Evolutionary conservation across 2,329 filamentous ascomycete species (phyloP).

Genomic region (Ophiostoma sp.): DNA sequence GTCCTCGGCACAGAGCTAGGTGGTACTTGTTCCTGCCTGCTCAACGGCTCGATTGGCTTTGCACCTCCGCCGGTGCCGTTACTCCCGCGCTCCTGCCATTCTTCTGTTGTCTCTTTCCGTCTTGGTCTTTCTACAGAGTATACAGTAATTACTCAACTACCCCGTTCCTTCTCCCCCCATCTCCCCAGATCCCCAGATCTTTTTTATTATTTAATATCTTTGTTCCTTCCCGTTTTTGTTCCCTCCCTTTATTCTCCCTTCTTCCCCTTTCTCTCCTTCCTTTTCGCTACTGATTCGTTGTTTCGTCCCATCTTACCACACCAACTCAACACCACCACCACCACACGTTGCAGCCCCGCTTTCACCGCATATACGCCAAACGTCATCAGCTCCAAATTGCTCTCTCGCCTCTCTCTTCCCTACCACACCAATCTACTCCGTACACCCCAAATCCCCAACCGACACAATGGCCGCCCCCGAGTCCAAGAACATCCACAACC

Average conservation of each 20-base stretch:
- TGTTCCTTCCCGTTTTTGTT: neutral
- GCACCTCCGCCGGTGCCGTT: neutral
- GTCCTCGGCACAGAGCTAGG: neutral
- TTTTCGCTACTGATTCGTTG: neutral
- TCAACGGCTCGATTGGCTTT: neutral
- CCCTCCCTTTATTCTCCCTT: slow-evolving; percentile 1
- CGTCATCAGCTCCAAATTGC: slow-evolving; percentile 2
- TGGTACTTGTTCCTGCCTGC: neutral
- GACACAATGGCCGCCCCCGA: slow-evolving; percentile 65
- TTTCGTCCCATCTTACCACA: slow-evolving; percentile 2
- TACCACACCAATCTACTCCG: neutral
- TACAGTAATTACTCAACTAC: neutral
- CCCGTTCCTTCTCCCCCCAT: neutral
- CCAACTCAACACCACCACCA: slow-evolving; percentile 1
- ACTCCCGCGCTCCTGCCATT: too few species aligned
- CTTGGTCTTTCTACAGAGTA: neutral
- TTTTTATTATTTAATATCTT: neutral
- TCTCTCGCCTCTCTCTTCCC: neutral
- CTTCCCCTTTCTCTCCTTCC: neutral
- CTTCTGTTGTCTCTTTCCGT: neutral
- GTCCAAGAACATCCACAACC: slow-evolving; percentile 60
- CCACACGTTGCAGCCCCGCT: neutral
- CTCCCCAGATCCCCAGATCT: slow-evolving; percentile 3
- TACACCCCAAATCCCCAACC: neutral
- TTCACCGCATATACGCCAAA: slow-evolving; percentile 11